Base-by-base conservation (phyloP, 2,329 filamentous ascomycete genomes). In the Penicillium hordei region DNA sequence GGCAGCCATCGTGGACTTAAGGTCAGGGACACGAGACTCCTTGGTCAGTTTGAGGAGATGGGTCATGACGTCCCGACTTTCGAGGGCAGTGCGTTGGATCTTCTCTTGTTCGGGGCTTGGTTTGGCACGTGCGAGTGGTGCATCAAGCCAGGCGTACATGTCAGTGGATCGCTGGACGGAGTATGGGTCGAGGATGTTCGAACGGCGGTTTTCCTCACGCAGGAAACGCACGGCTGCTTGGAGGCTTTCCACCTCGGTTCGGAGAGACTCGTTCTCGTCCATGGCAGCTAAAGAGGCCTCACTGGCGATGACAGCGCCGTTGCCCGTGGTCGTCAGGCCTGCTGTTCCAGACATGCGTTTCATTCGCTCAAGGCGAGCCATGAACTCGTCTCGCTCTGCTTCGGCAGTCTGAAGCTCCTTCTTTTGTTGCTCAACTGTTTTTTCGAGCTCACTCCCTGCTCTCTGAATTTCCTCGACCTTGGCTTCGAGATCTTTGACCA, bases 151-250 rank as follows among this genome's bases (percentile, higher is more conserved):
- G 33, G 73, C 69, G 60, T 78, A 70, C 60, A 77, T 65, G 34
- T 75, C 73, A 10, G 71, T 71, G 10, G 73, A 72, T 50, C 72
- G 69, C 59, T 76, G 75, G 33, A 78, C 66, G 13, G 76, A 76
- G 62, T 75, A 77, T 3, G 76, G 75, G 55, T 77, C 74, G 46
- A 76, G 70, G 23, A 76, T 67, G 48, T 70, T 76, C 23, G 70
- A 65, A 27, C 75, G 75, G 27, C 74, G 73, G 58, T 78, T 79
- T 50, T 80, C 78, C 52, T 76, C 74, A 34, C 77, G 76, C 8
- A 80, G 65, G 64, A 75, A 79, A 48, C 78, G 76, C 7, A 80
- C 74, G 1, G 78, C 76, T n/a, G 77, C 72, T 68, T 79, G 76
- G 13, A 80, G 72, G 60, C 70, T 75, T 51, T 68, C 66, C 21